Evolutionary conservation across 148 eudicot genomes (phyloP), one percentile per base, ranked within the genome.

Genomic region (Silene uniflora): DNA sequence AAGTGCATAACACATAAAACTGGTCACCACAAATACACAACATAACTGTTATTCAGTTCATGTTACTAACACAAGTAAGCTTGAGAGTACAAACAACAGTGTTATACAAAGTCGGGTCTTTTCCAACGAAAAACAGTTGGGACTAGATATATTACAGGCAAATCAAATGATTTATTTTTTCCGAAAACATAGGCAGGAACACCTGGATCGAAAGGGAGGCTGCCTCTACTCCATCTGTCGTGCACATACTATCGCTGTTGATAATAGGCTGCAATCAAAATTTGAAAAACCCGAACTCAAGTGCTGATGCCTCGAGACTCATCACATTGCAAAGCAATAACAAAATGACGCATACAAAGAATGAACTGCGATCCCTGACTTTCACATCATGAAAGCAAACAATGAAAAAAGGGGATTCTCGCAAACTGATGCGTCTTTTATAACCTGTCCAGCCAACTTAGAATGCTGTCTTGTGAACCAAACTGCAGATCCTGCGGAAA

Each of bases 401-500:
- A 58, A n/a, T 27, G 16, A 56, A 80, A 72, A 68, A 73, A 72
- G 62, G 76, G 72, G 68, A 32, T 55, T 32, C 73, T 19, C n/a
- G 10, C 49, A 42, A 25, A 35, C 59, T 23, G 64, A 21, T 22
- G 65, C 64, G 11, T 70, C 60, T 68, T 72, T 32, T 78, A 89
- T 9, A 78, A 29, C 73, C 72, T 76, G 74, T 82, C 90, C 76
- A 87, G 66, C 96, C 90, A 93, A 76, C 75, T 80, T 74, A 84
- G 80, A 23, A 88, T 78, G 73, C 91, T 88, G 78, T 93, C 97
- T 80, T 90, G 97, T 66, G 98, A 93, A 21, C 85, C 79, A 73
- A 91, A 85, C 64, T 77, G 87, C 70, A 91, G 80, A 44, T 93
- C 95, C 97, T 91, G 87, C 83, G 19, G 9, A 23, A 55, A 16